A percentile compares a stretch with the other conserved stretches of the same genome.
These are phyloP conservation scores for Ceratocystis papillata DNA, from an alignment of 2,329 filamentous ascomycete species.

Conservation along the genomic window DNA sequence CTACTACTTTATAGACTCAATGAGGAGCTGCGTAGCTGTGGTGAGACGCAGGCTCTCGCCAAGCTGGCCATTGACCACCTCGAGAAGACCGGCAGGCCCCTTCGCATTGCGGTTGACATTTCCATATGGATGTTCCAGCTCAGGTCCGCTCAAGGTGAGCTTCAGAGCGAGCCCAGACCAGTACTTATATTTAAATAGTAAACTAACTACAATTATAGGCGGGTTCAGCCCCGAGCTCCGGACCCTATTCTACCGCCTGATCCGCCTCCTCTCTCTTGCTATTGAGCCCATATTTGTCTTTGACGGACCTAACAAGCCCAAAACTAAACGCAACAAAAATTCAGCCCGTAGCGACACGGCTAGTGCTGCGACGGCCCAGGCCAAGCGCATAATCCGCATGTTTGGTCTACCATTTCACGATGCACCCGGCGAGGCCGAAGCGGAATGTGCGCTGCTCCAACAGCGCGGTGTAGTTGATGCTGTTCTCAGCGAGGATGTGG, in stretches of 20 bases:
- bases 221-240: constrained; percentile 82
- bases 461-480: constrained; percentile 75
- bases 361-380: constrained; percentile 59
- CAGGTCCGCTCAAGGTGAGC: constrained; percentile 61
- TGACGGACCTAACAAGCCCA: constrained; percentile 74
- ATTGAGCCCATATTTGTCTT: constrained; percentile 85
- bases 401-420: constrained; percentile 79
- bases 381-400: constrained; percentile 70
- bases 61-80: constrained; percentile 73
- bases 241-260: constrained; percentile 83
- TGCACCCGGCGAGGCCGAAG: constrained; percentile 90
- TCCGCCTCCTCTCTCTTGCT: constrained; percentile 63
- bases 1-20: constrained; percentile 54
- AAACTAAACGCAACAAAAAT: constrained; percentile 77
- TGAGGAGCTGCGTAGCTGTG: constrained; percentile 68
- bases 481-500: constrained; percentile 90
- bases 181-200: too few species aligned
- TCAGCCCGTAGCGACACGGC: constrained; percentile 50
- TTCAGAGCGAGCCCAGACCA: background rate
- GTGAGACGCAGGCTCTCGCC: constrained; percentile 66
- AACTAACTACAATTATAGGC: constrained; percentile 36
- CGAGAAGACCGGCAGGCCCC: constrained; percentile 55
- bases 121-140: constrained; percentile 97
- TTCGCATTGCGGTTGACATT: constrained; percentile 84
- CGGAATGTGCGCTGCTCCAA: constrained; percentile 84